Base-by-base conservation (phyloP, 371 early-diverging fungal genomes). In the Mortierella sp. region DNA sequence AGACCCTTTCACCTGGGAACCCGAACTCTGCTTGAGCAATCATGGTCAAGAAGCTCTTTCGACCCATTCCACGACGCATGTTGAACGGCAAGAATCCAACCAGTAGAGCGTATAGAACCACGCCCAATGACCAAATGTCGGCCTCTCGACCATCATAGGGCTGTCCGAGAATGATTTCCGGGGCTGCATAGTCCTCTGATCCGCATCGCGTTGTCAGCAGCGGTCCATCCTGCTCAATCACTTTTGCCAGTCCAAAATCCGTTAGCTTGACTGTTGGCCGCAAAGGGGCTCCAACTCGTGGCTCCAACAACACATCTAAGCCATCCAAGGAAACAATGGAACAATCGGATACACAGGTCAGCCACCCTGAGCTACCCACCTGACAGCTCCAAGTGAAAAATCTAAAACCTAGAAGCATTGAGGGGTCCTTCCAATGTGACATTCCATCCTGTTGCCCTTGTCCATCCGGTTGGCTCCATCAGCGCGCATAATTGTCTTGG, bases 111-210 rank as follows among this genome's bases (percentile, higher is more conserved):
- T 88, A 92, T 17, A 93, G 72, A 6, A 93, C 82, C 34, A 91
- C 85, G 34, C 94, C 94, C 19, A 91, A 67, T 4, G 89, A 80
- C 94, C 94, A 93, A 12, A 85, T 82, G 63, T 93, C 92, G 0
- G 88, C 85, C 56, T 83, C 76, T 16, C 87, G 80, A 7, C 89
- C 88, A 62, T 91, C 88, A 56, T 92, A 91, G 1, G 81, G 76
- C 31, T 84, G 78, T 3, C 84, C 83, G 19, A 90, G 81, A 27
- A 94, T 82, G 41, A 94, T 83, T 70, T 95, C 95, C 0, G 96
- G 96, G n/a, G 95, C 91, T 5, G 94, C 92, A 83, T 93, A 94
- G 67, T 92, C 91, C 59, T 90, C 87, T 41, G 88, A 87, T 19
- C 92, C 92, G 71, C 88, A 89, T 22, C 88, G 82, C 14, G 88